phyloP scores from a whole-genome alignment of 2,329 filamentous ascomycete genomes.

The Curvularia eragrostidis region DNA sequence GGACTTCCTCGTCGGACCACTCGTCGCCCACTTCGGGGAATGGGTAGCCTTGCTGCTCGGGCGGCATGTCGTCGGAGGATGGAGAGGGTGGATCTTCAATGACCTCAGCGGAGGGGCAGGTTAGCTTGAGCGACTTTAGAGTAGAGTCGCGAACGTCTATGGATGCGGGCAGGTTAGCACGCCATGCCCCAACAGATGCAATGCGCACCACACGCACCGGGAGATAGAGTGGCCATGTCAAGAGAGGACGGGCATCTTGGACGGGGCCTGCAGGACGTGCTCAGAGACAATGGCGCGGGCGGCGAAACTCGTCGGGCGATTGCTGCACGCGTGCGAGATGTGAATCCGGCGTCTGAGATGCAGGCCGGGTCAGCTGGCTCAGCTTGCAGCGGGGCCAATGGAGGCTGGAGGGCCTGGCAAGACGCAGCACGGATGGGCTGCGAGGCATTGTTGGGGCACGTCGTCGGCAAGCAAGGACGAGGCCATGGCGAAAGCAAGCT shows the following conservation, averaged over 20 bases:
- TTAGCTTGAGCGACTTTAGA: slow-evolving; percentile 45
- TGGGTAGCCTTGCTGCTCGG: slow-evolving; percentile 31
- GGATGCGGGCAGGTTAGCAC: slow-evolving; percentile 32
- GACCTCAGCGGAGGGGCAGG: slow-evolving; percentile 48
- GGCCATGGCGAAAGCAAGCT: slow-evolving; percentile 4
- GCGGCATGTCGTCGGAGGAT: slow-evolving; percentile 23
- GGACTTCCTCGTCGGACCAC: slow-evolving; percentile 49
- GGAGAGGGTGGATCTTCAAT: slow-evolving; percentile 29
- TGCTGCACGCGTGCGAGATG: not conserved
- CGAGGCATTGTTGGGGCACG: slow-evolving; percentile 1
- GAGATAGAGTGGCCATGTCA: slow-evolving; percentile 38
- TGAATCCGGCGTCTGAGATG: slow-evolving; percentile 2
- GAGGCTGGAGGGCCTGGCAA: not conserved
- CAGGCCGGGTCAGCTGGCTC: not conserved
- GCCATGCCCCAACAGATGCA: slow-evolving; percentile 15
- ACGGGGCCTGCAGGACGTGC: slow-evolving; percentile 8
- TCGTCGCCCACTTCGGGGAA: slow-evolving; percentile 44
- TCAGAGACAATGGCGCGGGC: slow-evolving; percentile 5
- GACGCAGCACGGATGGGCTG: not conserved
- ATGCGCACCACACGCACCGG: slow-evolving; percentile 26
- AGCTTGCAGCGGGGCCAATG: slow-evolving; percentile 1
- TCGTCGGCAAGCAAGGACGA: not conserved
- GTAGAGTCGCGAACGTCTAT: slow-evolving; percentile 49
- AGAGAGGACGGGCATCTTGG: slow-evolving; percentile 18
- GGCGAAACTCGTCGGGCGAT: slow-evolving; percentile 12